Percentiles rank a stretch among this genome's conserved stretches.
Conservation (phyloP, 2,329 filamentous ascomycete species). For the Parafenestella ontariensis region DNA sequence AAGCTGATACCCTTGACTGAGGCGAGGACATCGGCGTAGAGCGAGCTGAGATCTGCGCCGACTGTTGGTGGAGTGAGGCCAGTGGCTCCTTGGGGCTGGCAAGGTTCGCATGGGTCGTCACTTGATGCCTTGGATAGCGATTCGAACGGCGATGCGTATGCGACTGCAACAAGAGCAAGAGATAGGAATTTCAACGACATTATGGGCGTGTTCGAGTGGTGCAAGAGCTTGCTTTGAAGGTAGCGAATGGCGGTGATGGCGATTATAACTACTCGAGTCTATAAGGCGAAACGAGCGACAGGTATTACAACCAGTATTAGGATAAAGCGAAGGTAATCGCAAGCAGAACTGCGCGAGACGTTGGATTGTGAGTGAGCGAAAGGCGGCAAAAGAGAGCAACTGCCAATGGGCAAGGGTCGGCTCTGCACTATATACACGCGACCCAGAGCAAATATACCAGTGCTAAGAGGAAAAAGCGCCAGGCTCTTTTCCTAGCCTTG, state of each 20-base stretch:
- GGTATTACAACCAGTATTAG: constrained; percentile 3
- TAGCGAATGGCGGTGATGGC: not conserved
- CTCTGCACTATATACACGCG: not conserved
- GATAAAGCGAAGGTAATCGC: constrained; percentile 4
- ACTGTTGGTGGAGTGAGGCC: constrained; percentile 38
- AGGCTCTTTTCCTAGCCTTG: not conserved
- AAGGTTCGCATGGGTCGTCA: constrained; percentile 43
- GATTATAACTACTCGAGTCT: constrained; percentile 4
- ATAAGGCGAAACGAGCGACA: constrained; percentile 10
- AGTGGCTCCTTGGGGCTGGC: constrained; percentile 46
- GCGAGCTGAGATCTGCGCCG: constrained; percentile 41
- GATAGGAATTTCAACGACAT: constrained; percentile 36
- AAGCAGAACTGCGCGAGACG: not conserved
- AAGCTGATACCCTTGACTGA: constrained; percentile 47
- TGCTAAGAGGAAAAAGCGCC: not conserved
- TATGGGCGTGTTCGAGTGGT: not conserved
- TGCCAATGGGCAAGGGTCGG: not conserved
- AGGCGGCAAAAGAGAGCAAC: not conserved
- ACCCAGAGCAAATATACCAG: not conserved
- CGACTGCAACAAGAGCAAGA: constrained; percentile 33
- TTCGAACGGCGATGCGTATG: constrained; percentile 30
- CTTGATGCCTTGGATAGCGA: constrained; percentile 28
- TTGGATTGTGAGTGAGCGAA: not conserved
- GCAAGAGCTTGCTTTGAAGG: not conserved
- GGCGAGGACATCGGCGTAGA: constrained; percentile 45